Conservation (phyloP, 768 basidiomycete genomes). For the Tephrocybe sp. region DNA sequence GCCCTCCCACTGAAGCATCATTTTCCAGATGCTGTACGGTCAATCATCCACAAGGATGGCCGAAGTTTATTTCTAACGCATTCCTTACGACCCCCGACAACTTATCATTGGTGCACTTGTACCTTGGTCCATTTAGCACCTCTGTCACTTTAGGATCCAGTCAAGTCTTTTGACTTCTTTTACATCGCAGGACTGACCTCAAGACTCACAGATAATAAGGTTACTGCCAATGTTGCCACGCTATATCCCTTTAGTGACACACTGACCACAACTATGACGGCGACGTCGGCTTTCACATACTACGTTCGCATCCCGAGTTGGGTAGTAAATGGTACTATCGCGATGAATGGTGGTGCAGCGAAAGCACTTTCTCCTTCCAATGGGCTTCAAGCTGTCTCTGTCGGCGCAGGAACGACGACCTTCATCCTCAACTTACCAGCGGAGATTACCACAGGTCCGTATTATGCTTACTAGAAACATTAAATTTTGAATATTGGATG, state of each 20-base stretch:
- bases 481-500: not conserved
- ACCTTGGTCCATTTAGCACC: slow-evolving; percentile 43
- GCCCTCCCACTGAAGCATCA: not conserved
- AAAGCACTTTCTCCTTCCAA: slow-evolving; percentile 36
- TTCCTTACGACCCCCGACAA: slow-evolving; percentile 42
- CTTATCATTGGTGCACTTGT: slow-evolving; percentile 40
- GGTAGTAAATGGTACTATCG: slow-evolving; percentile 41
- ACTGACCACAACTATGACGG: slow-evolving; percentile 38
- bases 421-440: slow-evolving; percentile 45
- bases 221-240: slow-evolving; percentile 40
- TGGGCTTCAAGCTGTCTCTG: slow-evolving; percentile 41
- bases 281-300: slow-evolving; percentile 38
- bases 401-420: slow-evolving; percentile 39
- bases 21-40: slow-evolving; percentile 42
- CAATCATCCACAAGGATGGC: slow-evolving; percentile 50
- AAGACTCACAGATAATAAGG: slow-evolving; percentile 30
- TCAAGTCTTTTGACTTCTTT: slow-evolving; percentile 13
- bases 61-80: slow-evolving; percentile 48
- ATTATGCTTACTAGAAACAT: not conserved
- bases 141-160: slow-evolving; percentile 35
- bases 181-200: not conserved
- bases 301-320: slow-evolving; percentile 47
- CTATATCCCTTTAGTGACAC: slow-evolving; percentile 48
- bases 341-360: slow-evolving; percentile 35
- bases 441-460: slow-evolving; percentile 41